These are phyloP conservation scores for Arachnomyces sp. DNA, from an alignment of 2,329 filamentous ascomycete species.

Conservation along the genomic window DNA sequence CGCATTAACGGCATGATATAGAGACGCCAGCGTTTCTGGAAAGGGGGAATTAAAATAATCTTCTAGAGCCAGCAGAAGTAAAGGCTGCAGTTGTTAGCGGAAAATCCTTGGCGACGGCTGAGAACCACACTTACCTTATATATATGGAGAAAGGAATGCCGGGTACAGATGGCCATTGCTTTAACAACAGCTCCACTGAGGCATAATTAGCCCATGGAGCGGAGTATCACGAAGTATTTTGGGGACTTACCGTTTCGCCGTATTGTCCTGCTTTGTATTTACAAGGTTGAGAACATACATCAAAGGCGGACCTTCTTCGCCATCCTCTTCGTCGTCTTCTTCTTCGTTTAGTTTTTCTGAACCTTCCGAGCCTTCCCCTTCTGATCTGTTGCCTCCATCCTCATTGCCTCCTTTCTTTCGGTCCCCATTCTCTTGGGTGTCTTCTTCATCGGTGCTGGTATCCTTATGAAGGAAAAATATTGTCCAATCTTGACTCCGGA, in stretches of 20 bases:
- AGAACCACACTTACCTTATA: conserved; percentile 64
- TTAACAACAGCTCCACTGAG: conserved; percentile 84
- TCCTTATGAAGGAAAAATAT: conserved; percentile 99
- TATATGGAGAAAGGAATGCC: conserved; percentile 95
- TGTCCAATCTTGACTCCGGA: conserved; percentile 94
- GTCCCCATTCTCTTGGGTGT: conserved; percentile 45
- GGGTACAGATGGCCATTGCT: conserved; percentile 96
- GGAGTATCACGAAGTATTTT: not conserved
- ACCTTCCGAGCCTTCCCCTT: conserved; percentile 32
- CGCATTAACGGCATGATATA: conserved; percentile 88
- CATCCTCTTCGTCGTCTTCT: conserved; percentile 57
- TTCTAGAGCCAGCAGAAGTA: conserved; percentile 82
- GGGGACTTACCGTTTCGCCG: conserved; percentile 58
- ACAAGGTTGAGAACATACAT: conserved; percentile 97
- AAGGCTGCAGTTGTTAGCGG: conserved; percentile 50
- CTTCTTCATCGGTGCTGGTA: conserved; percentile 69
- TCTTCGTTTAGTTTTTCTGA: conserved; percentile 37
- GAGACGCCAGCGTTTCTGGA: conserved; percentile 74
- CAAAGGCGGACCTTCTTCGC: conserved; percentile 75
- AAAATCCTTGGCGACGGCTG: conserved; percentile 12
- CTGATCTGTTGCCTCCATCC: conserved; percentile 32
- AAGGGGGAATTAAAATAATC: conserved; percentile 94
- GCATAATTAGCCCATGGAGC: conserved; percentile 10
- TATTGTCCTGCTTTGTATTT: conserved; percentile 94
- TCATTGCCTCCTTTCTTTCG: conserved; percentile 39